These are phyloP conservation scores for Gillenia trifoliata DNA, from an alignment of 306 rosid species.

Conservation along the genomic window DNA sequence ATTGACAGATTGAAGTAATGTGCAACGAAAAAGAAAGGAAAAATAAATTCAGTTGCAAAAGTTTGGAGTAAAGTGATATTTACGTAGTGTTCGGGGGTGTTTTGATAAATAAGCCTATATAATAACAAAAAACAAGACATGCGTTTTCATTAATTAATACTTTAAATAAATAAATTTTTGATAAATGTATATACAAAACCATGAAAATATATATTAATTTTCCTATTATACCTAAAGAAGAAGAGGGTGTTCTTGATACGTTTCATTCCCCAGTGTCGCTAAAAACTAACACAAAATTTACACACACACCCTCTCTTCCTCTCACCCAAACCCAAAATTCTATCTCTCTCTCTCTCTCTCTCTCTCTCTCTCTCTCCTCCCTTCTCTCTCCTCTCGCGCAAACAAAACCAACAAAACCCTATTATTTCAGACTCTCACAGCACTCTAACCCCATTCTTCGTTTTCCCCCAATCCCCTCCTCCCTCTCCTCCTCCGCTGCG, in stretches of 20 bases:
- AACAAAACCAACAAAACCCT: conserved; percentile 48
- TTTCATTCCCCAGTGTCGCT: conserved; percentile 50
- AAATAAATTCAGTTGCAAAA: background rate
- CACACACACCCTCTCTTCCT: conserved; percentile 3
- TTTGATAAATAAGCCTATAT: no score
- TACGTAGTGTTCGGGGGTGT: no score
- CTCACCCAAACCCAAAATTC: conserved; percentile 10
- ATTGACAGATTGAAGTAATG: no score
- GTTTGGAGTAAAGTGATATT: no score
- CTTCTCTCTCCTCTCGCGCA: conserved; percentile 26
- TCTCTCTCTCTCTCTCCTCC: background rate
- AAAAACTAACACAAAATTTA: conserved; percentile 40
- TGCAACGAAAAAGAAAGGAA: no score
- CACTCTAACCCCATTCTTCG: conserved; percentile 25
- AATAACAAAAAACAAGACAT: no score
- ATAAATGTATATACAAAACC: background rate
- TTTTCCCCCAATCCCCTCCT: conserved; percentile 4
- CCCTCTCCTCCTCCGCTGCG: background rate
- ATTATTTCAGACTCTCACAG: conserved; percentile 24
- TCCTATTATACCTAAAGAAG: conserved; percentile 3
- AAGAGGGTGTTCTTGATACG: conserved; percentile 58
- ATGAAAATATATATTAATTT: background rate
- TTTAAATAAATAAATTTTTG: background rate
- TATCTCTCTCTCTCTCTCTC: background rate
- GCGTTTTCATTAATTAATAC: no score